phyloP scores from a whole-genome alignment of 306 rosid species.

The Abrus pulchellus region DNA sequence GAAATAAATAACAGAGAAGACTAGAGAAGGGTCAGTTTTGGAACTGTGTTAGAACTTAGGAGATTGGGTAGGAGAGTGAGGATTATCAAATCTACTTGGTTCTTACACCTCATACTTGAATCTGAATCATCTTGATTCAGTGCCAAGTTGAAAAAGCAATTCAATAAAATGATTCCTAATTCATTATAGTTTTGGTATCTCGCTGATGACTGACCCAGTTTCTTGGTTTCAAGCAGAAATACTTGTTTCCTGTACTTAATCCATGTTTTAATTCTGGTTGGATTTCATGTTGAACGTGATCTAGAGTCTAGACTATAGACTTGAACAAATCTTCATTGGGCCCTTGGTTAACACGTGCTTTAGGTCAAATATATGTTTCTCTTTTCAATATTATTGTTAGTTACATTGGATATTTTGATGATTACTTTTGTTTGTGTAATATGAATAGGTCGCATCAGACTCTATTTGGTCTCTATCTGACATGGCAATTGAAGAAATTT shows the following conservation, averaged over 20 bases:
- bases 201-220: neutral
- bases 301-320: neutral
- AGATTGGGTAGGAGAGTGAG: neutral
- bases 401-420: constrained; percentile 44
- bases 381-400: neutral
- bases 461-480: constrained; percentile 61
- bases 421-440: constrained; percentile 35
- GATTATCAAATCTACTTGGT: neutral
- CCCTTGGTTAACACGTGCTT: constrained; percentile 22
- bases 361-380: constrained; percentile 16
- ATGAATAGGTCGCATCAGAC: constrained; percentile 69
- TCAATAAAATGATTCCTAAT: neutral
- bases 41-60: neutral
- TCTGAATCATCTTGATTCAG: neutral
- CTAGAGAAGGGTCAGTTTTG: neutral
- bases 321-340: constrained; percentile 21
- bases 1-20: neutral
- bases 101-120: neutral
- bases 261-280: constrained; percentile 16
- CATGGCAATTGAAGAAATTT: constrained; percentile 67
- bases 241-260: constrained; percentile 25
- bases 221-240: constrained; percentile 13
- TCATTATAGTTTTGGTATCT: neutral
- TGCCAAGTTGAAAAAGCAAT: neutral
- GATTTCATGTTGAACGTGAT: neutral